Conservation (phyloP, 352 stramenopile genomes). For the Phytophthora meadii region DNA sequence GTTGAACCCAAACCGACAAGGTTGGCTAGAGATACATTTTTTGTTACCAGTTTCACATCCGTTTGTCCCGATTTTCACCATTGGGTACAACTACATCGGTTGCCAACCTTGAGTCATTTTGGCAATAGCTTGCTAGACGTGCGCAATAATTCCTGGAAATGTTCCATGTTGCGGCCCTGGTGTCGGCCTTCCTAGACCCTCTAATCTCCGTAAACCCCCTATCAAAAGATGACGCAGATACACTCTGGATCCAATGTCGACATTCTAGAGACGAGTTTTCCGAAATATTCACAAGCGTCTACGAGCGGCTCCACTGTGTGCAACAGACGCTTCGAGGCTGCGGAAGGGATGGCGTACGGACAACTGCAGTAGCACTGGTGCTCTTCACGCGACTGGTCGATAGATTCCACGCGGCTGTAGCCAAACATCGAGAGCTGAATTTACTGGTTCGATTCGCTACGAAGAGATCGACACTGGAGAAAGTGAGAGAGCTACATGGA, state of each 20-base stretch:
- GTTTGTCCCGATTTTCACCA: too few relatives aligned
- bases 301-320: slow-evolving; percentile 6
- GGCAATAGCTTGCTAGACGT: background rate
- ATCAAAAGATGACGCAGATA: slow-evolving; percentile 3
- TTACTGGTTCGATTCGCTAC: slow-evolving; percentile 30
- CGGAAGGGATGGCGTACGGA: background rate
- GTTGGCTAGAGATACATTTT: too few relatives aligned
- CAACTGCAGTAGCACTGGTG: background rate
- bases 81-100: background rate
- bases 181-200: slow-evolving; percentile 8
- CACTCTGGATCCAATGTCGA: slow-evolving; percentile 1
- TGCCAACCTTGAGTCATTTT: slow-evolving; percentile 8
- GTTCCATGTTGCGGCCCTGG: slow-evolving; percentile 17
- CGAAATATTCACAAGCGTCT: slow-evolving; percentile 10
- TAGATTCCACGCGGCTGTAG: slow-evolving; percentile 18
- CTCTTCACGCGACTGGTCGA: slow-evolving; percentile 7
- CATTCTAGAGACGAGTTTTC: slow-evolving; percentile 19
- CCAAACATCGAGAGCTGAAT: slow-evolving; percentile 18
- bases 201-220: background rate
- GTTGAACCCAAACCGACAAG: too few relatives aligned
- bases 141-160: slow-evolving; percentile 7
- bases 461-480: slow-evolving; percentile 21
- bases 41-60: too few relatives aligned
- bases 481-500: slow-evolving; percentile 9
- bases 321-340: slow-evolving; percentile 2